Evolutionary conservation across 306 rosid species (phyloP), one percentile per base, ranked within the genome.

Genomic region (Inga oerstediana): DNA sequence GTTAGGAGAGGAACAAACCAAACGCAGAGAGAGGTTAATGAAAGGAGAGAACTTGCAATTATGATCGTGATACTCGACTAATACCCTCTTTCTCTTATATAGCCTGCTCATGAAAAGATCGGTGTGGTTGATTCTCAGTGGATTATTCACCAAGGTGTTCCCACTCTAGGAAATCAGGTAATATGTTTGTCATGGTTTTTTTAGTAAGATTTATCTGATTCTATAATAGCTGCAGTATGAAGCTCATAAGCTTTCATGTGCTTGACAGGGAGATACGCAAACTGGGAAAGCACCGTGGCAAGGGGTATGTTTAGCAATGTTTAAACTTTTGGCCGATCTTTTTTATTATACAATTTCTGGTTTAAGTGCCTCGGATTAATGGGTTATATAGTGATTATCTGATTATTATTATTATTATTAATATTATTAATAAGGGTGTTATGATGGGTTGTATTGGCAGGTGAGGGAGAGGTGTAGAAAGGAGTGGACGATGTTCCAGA

Each of bases 71-170:
- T 24, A 16, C 45, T 75, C 76, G 69, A 73, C 76, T 77, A 24
- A 85, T 56, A 37, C 65, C 22, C 70, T 37, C 58, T 19, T 68
- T 73, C 71, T 80, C 45, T 81, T 5, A 77, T 84, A 76, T 87
- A 96, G 99, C 99, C 99, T 82, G 99, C 99, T 22, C 93, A 96
- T 76, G 99, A 96, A 88, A 96, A 96, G 89, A 93, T 96, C 22
- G 99, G 99, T 78, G 99, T 96, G 49, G 99, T 96, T 84, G 99
- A 96, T 87, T 87, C 97, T 75, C 99, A 96, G 71, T 96, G 99
- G 99, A 93, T 96, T 78, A 75, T 96, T 84, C 99, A 96, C 79
- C 99, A 96, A 90, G 78, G 89, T 51, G 92, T 93, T 89, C 98
- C 99, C 64, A 91, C 99, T 5, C 93, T 96, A 37, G 99, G 99